Conservation (phyloP, 169 alveolate species). For the Theileria orientalis region DNA sequence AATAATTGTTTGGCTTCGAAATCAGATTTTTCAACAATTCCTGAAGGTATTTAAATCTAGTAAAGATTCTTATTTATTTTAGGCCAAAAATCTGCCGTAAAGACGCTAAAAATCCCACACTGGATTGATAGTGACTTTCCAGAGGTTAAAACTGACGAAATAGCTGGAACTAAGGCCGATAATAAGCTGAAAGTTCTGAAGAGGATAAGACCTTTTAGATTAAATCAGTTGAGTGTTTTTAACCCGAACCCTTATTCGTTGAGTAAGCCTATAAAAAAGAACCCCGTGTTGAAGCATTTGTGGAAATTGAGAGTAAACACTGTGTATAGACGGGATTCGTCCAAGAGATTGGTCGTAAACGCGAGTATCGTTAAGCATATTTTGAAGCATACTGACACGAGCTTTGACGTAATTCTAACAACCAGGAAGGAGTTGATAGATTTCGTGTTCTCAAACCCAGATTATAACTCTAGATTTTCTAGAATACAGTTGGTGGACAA, state of each 20-base stretch:
- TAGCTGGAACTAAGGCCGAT: too few species aligned
- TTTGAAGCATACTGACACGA: conserved; percentile 32
- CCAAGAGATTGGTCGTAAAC: conserved; percentile 30
- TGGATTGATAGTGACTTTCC: neutral
- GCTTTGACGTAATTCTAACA: conserved; percentile 34
- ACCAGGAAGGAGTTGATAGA: conserved; percentile 34
- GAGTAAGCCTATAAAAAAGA: conserved; percentile 40
- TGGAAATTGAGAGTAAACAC: conserved; percentile 54
- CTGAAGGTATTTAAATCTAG: neutral
- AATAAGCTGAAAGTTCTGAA: conserved; percentile 5
- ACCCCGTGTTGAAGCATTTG: conserved; percentile 51
- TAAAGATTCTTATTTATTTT: neutral
- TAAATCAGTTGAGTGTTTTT: conserved; percentile 28
- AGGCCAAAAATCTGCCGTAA: neutral
- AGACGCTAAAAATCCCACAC: neutral
- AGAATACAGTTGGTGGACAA: conserved; percentile 46
- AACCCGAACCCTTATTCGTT: conserved; percentile 33
- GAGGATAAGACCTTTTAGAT: conserved; percentile 53
- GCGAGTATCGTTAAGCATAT: conserved; percentile 33
- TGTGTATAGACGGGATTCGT: conserved; percentile 27
- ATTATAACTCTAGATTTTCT: conserved; percentile 4
- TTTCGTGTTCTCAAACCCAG: neutral
- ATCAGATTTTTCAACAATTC: neutral
- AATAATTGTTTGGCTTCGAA: neutral
- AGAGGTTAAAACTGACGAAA: neutral